Base-by-base conservation (phyloP, 2,329 filamentous ascomycete species). In the Alternaria solani region DNA sequence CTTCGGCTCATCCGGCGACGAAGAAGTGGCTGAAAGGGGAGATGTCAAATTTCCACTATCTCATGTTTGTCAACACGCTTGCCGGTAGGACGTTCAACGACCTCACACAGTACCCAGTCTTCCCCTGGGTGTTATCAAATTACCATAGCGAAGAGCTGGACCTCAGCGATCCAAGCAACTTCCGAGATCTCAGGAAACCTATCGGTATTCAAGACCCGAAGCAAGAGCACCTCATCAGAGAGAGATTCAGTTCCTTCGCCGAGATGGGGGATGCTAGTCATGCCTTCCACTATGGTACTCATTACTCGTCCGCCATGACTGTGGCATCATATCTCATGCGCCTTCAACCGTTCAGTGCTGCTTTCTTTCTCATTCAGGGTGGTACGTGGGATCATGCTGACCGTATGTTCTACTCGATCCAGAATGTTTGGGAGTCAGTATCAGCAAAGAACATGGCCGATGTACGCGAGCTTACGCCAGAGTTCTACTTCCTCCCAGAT, bases 271-370 rank as follows among this genome's bases (percentile, higher is more conserved):
- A 97, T 57, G 84, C 86, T 46, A 70, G 68, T 26, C 90, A 91
- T 0, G 91, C 95, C 0, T 99, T 97, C 76, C 95, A 99, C 75
- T 99, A 98, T 69, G 95, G 95, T 18, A 99, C 96, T 0, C 96
- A 99, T 76, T 99, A 99, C 78, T 98, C 95, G 1, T 98, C 95
- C 2, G 95, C 95, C 7, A 99, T 98, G 95, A 97, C 97, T 60
- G 95, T 99, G 7, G 93, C 93, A 12, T 97, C 94, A 0, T 99
- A 97, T 72, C 85, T 99, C 41, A 97, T 99, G 71, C 90, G 95
- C 18, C 84, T 99, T 16, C 94, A 97, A 51, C 95, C 95, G 0
- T 99, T 98, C 75, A 94, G 97, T 25, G 93, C 98, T 69, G 97
- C 95, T 0, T 98, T 96, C 74, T 87, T 98, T 20, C 83, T 98